Evolutionary conservation across 176 grass and related monocot species (phyloP), one percentile per base, ranked within the genome.

Genomic region (Areca catechu): DNA sequence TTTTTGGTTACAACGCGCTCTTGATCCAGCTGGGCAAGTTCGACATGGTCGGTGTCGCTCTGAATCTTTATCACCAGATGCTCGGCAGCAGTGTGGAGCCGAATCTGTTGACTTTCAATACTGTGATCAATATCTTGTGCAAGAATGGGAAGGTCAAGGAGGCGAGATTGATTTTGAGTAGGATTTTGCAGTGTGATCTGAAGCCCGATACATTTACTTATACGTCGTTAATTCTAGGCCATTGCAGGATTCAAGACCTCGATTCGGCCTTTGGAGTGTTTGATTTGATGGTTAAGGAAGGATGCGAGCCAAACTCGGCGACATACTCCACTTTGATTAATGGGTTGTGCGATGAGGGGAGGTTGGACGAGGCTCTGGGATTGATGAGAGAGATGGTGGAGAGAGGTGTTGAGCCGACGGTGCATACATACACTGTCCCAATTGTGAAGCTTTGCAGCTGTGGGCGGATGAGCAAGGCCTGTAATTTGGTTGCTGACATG

Each of bases 181-280:
- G 53, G 23, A 63, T 82, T 54, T 77, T 76, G 0, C 56, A 77
- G 62, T 29, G 30, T 12, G 37, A 59, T 48, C 77, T 87, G 63
- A 77, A 49, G 54, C 66, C 74, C 20, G 53, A 80, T 63, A 22
- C 66, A 22, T 89, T 81, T 56, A 79, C 68, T 53, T 86, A 70
- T 73, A 76, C 84, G 1, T 88, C 75, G 0, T 68, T 88, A 25
- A 79, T 95, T 20, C 77, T 95, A 50, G 82, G 80, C 7, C 60
- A 76, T 71, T 82, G 63, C 62, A 73, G 67, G 66, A 79, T 71
- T n/a, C 24, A 23, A 62, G 70, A 76, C 25, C 65, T 89, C 16
- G 48, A 74, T 81, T 76, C 85, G 27, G 73, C 79, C 22, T 74
- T 71, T 71, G 48, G 53, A 54, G 12, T 79, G 56, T 95, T 76